Conservation (phyloP, 2,329 filamentous ascomycete genomes). For the Ceratocystis albifundus region DNA sequence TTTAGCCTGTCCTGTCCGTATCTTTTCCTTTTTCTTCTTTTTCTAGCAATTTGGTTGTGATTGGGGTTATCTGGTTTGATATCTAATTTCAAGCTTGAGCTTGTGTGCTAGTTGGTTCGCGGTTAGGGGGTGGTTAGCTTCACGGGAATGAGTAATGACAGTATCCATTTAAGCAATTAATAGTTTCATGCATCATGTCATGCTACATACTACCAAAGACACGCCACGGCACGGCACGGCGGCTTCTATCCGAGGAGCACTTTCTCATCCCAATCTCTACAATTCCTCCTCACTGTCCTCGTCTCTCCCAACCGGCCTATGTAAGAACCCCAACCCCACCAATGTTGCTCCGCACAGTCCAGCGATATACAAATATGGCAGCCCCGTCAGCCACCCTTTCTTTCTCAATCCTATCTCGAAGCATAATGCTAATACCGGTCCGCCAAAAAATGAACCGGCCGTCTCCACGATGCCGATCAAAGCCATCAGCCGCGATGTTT, state of each 20-base stretch:
- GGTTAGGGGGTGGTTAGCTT: background rate
- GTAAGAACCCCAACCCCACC: slow-evolving; percentile 29
- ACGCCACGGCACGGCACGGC: too few species aligned
- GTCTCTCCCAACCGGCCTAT: slow-evolving; percentile 26
- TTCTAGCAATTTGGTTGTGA: background rate
- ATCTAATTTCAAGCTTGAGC: too few species aligned
- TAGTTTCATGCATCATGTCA: background rate
- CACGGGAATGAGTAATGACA: slow-evolving; percentile 3
- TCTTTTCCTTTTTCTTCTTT: background rate
- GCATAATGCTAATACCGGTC: slow-evolving; percentile 33
- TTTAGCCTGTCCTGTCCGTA: background rate
- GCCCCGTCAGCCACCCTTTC: slow-evolving; percentile 31
- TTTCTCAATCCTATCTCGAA: slow-evolving; percentile 32
- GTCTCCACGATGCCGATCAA: slow-evolving; percentile 34
- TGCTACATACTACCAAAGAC: background rate
- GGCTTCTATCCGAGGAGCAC: background rate
- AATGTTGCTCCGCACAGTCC: slow-evolving; percentile 28
- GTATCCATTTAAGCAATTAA: background rate
- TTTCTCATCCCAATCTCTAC: slow-evolving; percentile 18
- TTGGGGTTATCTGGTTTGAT: too few species aligned
- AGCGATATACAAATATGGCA: slow-evolving; percentile 34
- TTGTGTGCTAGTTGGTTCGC: background rate
- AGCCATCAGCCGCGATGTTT: slow-evolving; percentile 35
- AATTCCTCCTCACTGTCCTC: slow-evolving; percentile 24
- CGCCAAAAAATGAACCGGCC: slow-evolving; percentile 33